These are phyloP conservation scores for Nemania bipapillata DNA, from an alignment of 2,329 filamentous ascomycete genomes.

Conservation along the genomic window DNA sequence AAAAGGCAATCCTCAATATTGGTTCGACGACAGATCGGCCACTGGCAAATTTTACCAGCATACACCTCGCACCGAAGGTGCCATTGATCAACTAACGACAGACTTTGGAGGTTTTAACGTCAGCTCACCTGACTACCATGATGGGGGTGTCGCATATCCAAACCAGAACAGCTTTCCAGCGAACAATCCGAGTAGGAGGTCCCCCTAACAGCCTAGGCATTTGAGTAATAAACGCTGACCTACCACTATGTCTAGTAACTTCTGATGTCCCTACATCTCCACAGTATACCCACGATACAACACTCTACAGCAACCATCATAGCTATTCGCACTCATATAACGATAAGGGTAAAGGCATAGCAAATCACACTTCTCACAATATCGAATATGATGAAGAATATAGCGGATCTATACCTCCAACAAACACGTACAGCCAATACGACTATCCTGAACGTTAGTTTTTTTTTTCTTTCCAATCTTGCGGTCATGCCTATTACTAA, in stretches of 20 bases:
- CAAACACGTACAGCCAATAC: slow-evolving; percentile 32
- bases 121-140: slow-evolving; percentile 34
- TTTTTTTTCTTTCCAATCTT: neutral
- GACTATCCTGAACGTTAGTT: slow-evolving; percentile 28
- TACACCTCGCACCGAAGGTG: slow-evolving; percentile 42
- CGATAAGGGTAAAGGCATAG: slow-evolving; percentile 43
- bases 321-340: slow-evolving; percentile 29
- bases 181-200: slow-evolving; percentile 18
- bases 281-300: slow-evolving; percentile 43
- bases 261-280: slow-evolving; percentile 29
- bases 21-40: slow-evolving; percentile 17
- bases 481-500: slow-evolving; percentile 12
- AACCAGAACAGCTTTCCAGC: slow-evolving; percentile 3
- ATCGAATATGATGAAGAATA: slow-evolving; percentile 12
- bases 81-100: slow-evolving; percentile 37
- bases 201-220: neutral
- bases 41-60: slow-evolving; percentile 39
- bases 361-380: slow-evolving; percentile 6
- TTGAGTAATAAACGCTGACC: slow-evolving; percentile 19
- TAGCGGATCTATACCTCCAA: slow-evolving; percentile 25
- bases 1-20: slow-evolving; percentile 29
- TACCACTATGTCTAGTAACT: slow-evolving; percentile 15
- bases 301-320: slow-evolving; percentile 22
- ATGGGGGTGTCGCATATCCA: slow-evolving; percentile 17
- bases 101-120: slow-evolving; percentile 39